Conservation (phyloP, 2,329 filamentous ascomycete species). For the Colletotrichum aenigma region DNA sequence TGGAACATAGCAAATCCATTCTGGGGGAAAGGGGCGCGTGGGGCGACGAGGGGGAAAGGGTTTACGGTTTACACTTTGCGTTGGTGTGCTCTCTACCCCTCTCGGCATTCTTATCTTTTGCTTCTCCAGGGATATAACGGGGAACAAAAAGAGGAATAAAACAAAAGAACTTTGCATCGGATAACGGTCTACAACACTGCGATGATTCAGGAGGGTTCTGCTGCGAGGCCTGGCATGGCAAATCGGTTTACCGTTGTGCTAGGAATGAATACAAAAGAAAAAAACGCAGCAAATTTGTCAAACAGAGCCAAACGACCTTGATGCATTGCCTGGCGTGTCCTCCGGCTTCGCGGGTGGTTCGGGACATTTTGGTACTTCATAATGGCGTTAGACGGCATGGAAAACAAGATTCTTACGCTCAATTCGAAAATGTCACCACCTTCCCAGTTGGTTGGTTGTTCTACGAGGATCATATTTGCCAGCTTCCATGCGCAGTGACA, state of each 20-base stretch:
- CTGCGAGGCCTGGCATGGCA: conserved; percentile 19
- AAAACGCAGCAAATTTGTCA: conserved; percentile 18
- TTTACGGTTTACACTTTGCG: conserved; percentile 17
- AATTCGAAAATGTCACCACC: neutral
- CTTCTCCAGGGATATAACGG: neutral
- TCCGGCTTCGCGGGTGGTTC: neutral
- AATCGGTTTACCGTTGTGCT: conserved; percentile 19
- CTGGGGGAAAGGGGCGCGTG: neutral
- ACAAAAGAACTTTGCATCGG: conserved; percentile 16
- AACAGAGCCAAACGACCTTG: conserved; percentile 7
- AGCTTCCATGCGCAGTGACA: neutral
- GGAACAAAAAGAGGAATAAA: conserved; percentile 5
- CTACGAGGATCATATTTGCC: neutral
- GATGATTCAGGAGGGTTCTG: conserved; percentile 19
- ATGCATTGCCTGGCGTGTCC: conserved; percentile 2
- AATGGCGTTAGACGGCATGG: conserved; percentile 3
- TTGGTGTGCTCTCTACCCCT: conserved; percentile 19
- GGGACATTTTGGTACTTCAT: neutral
- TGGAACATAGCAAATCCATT: neutral
- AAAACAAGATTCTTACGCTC: conserved; percentile 4
- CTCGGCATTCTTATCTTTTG: neutral
- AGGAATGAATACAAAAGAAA: conserved; percentile 19
- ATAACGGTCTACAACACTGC: conserved; percentile 19
- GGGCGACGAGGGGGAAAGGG: neutral
- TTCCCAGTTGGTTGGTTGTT: neutral